Evolutionary conservation across 768 basidiomycete genomes (phyloP).

Genomic region (Mycena belliarum): DNA sequence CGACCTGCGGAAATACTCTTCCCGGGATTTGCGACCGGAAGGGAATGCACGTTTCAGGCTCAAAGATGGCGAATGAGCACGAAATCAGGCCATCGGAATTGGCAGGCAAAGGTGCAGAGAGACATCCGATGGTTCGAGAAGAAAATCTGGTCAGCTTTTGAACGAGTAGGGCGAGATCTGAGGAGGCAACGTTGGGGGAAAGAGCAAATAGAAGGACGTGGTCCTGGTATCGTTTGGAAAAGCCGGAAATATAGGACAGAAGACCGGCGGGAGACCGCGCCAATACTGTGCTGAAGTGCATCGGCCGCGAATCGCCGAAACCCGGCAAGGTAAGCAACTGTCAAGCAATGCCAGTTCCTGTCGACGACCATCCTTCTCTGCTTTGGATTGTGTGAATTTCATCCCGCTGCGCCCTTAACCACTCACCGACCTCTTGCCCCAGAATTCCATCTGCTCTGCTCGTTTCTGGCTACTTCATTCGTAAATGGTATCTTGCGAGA

Average conservation of each 20-base stretch:
- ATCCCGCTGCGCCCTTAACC: not conserved
- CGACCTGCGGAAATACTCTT: conserved; percentile 59
- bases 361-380: conserved; percentile 21
- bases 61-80: conserved; percentile 62
- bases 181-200: conserved; percentile 40
- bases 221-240: conserved; percentile 33
- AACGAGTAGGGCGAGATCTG: conserved; percentile 43
- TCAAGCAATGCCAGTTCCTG: conserved; percentile 5
- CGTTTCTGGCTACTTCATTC: conserved; percentile 45
- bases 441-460: conserved; percentile 48
- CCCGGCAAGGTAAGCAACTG: not conserved
- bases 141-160: conserved; percentile 41
- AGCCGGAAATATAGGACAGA: conserved; percentile 33
- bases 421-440: conserved; percentile 4
- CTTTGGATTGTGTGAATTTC: conserved; percentile 48
- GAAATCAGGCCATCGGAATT: conserved; percentile 33
- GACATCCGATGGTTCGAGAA: conserved; percentile 56
- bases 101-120: conserved; percentile 52
- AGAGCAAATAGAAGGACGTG: conserved; percentile 52
- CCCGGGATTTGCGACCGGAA: conserved; percentile 72
- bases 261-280: conserved; percentile 38
- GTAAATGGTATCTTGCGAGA: conserved; percentile 52
- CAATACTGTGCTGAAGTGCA: conserved; percentile 43
- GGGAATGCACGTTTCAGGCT: conserved; percentile 39
- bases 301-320: conserved; percentile 10